Conservation (phyloP, 2,329 filamentous ascomycete genomes). For the Ramularia endophylla region DNA sequence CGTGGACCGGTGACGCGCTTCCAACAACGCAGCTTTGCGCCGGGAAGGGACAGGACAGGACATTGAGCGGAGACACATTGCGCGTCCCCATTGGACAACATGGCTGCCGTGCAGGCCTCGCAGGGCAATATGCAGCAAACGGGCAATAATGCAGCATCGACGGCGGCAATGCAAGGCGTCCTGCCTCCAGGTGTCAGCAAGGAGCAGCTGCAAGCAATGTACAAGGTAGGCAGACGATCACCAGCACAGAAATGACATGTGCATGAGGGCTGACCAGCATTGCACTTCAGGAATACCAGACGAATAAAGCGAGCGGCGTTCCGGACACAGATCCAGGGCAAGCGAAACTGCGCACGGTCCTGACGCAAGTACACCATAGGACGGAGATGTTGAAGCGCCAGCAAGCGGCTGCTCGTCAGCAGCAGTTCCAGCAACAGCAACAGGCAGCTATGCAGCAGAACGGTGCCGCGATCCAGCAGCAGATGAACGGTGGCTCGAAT, state of each 20-base stretch:
- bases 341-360: slow-evolving; percentile 71
- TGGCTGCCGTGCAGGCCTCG: slow-evolving; percentile 26
- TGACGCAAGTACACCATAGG: slow-evolving; percentile 59
- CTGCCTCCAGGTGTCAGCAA: slow-evolving; percentile 56
- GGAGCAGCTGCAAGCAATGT: slow-evolving; percentile 72
- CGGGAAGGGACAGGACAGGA: slow-evolving; percentile 8
- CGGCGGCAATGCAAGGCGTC: slow-evolving; percentile 14
- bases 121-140: slow-evolving; percentile 22
- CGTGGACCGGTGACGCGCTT: slow-evolving; percentile 13
- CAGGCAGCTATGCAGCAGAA: slow-evolving; percentile 46
- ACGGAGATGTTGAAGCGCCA: slow-evolving; percentile 44
- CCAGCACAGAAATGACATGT: background rate
- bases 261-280: background rate
- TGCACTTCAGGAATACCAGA: slow-evolving; percentile 66
- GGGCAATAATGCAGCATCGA: slow-evolving; percentile 13
- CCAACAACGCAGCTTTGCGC: slow-evolving; percentile 12
- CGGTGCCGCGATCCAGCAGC: slow-evolving; percentile 32
- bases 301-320: slow-evolving; percentile 82
- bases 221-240: slow-evolving; percentile 47
- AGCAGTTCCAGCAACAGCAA: slow-evolving; percentile 37
- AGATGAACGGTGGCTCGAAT: slow-evolving; percentile 44
- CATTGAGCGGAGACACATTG: slow-evolving; percentile 8
- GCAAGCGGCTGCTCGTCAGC: slow-evolving; percentile 24
- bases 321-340: slow-evolving; percentile 80
- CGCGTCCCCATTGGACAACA: slow-evolving; percentile 12